Base-by-base conservation (phyloP, 345 rosid genomes). In the Salix brachista region DNA sequence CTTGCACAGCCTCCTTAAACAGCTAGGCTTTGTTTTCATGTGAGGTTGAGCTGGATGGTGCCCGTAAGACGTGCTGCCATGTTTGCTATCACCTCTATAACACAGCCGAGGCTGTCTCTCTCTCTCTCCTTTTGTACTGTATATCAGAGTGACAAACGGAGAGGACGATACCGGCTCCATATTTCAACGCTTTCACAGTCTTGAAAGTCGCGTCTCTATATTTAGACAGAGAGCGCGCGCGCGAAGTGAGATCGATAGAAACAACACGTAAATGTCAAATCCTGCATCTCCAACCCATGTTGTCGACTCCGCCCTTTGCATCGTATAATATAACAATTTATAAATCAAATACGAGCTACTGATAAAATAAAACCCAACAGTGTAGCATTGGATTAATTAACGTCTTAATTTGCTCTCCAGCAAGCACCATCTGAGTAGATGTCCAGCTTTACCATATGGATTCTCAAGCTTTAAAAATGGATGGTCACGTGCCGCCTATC, bases 111-210 rank as follows among this genome's bases (percentile, higher is more conserved):
- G 82, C 72, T 69, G n/a, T 34, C 23, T 52, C 30, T 32, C 32
- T 56, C 42, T 67, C 64, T 36, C 68, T 72, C 46, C 46, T 65
- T 50, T 44, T 65, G 58, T 70, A 81, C 89, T 88, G 91, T 86
- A 84, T 84, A 82, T 82, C 86, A 85, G 91, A 87, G 89, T 87
- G 94, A 90, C 93, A 90, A 90, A 90, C 83, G 94, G 94, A 91
- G 93, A 88, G 86, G 93, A 88, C 96, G 92, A 90, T 84, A 83
- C 92, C 77, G 82, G 96, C 89, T 91, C 72, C 93, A 87, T 84
- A 85, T 90, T 90, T 90, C 91, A 87, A 91, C 86, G 88, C 87
- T 79, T 84, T 81, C 37, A 79, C 84, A 85, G 85, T 83, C 84
- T 88, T 80, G 94, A 88, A 85, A 91, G 80, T 87, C 89, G 96